These are phyloP conservation scores for Orbilia quercus DNA, from an alignment of 2,329 filamentous ascomycete species.

Conservation along the genomic window DNA sequence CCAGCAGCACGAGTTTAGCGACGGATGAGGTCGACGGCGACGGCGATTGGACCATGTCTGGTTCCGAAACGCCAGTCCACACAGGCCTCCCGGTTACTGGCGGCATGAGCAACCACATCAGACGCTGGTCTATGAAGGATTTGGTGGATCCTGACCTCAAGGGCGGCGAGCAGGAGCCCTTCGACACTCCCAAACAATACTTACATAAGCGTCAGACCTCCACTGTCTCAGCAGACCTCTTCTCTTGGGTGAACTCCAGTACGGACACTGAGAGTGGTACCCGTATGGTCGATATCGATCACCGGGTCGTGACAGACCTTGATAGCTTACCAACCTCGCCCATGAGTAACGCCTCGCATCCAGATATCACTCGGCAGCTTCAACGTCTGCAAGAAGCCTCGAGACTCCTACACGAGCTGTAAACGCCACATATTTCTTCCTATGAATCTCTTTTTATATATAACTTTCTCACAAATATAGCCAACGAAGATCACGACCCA, in stretches of 20 bases:
- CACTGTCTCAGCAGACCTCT: constrained; percentile 34
- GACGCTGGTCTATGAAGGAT: constrained; percentile 47
- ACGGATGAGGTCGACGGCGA: constrained; percentile 30
- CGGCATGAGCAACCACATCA: constrained; percentile 20
- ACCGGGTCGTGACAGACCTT: constrained; percentile 28
- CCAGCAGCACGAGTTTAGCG: constrained; percentile 27
- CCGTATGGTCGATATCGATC: constrained; percentile 25
- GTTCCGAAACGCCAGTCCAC: constrained; percentile 32
- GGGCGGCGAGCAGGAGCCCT: constrained; percentile 33
- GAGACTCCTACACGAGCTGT: constrained; percentile 37
- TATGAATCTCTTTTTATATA: constrained; percentile 7
- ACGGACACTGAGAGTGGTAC: constrained; percentile 32
- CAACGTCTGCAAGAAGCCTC: constrained; percentile 36
- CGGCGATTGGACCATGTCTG: constrained; percentile 46
- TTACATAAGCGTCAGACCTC: constrained; percentile 40
- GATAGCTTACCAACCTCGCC: constrained; percentile 50
- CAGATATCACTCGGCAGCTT: constrained; percentile 40
- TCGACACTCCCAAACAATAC: constrained; percentile 45
- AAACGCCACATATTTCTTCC: constrained; percentile 2
- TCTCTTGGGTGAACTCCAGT: constrained; percentile 42
- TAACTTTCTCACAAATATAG: neutral
- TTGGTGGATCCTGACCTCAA: constrained; percentile 29
- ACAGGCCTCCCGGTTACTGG: constrained; percentile 12
- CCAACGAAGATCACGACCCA: constrained; percentile 34
- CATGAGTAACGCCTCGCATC: constrained; percentile 17